Evolutionary conservation across 192 early-diverging fungal species (phyloP).

Genomic region (Coemansia sp.): DNA sequence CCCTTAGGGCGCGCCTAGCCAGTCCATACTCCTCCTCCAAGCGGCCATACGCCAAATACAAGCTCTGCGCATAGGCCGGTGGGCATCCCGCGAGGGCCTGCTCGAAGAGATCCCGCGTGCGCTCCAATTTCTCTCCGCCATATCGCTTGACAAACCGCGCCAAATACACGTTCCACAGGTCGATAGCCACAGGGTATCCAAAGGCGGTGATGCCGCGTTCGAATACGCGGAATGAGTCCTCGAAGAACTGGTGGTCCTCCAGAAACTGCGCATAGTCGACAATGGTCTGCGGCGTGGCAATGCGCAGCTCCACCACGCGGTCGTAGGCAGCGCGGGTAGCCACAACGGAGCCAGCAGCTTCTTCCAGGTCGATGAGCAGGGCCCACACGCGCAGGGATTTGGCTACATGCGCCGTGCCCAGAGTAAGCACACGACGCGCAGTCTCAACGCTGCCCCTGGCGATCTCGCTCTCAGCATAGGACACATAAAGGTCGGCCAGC

Average conservation of each 20-base stretch:
- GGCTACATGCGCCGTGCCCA: conserved; percentile 83
- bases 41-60: conserved; percentile 89
- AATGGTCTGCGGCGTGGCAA: conserved; percentile 94
- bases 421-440: conserved; percentile 80
- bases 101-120: conserved; percentile 93
- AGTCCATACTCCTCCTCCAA: conserved; percentile 91
- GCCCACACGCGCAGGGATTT: conserved; percentile 89
- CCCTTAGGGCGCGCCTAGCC: conserved; percentile 86
- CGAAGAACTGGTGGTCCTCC: conserved; percentile 86
- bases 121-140: conserved; percentile 83
- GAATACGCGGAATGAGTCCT: conserved; percentile 94
- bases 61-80: conserved; percentile 75
- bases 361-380: conserved; percentile 92
- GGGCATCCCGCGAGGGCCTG: conserved; percentile 87
- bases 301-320: conserved; percentile 85
- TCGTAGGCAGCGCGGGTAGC: conserved; percentile 85
- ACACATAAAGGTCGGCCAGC: conserved; percentile 84
- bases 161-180: conserved; percentile 97
- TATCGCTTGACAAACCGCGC: conserved; percentile 81
- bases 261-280: conserved; percentile 92
- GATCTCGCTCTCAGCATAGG: conserved; percentile 89
- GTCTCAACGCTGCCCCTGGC: conserved; percentile 62
- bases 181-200: conserved; percentile 94
- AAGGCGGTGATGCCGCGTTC: conserved; percentile 96
- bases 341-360: conserved; percentile 80